These are phyloP conservation scores for Beauveria varroae DNA, from an alignment of 2,329 filamentous ascomycete species.

Conservation along the genomic window DNA sequence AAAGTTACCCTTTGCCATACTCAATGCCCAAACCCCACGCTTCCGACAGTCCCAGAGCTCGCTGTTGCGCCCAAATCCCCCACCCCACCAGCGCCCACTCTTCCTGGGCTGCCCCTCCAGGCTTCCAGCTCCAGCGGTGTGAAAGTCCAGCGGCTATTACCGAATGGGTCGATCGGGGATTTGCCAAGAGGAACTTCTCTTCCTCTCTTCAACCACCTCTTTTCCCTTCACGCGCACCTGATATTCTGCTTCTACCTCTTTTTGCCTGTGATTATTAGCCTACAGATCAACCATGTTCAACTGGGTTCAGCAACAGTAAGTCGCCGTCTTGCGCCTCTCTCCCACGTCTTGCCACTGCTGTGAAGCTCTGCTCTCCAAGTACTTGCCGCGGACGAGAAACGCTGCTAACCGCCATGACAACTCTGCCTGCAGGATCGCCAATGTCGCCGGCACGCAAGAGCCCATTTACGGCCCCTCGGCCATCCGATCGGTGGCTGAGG, in stretches of 20 bases:
- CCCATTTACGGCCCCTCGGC: constrained; percentile 88
- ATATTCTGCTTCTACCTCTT: not conserved
- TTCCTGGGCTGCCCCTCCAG: constrained; percentile 2
- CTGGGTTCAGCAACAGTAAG: constrained; percentile 90
- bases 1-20: not conserved
- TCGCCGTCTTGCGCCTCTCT: not conserved
- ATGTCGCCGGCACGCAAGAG: constrained; percentile 92
- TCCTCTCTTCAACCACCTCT: not conserved
- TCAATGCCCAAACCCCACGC: not conserved
- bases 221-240: not conserved
- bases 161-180: constrained; percentile 6
- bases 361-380: not conserved
- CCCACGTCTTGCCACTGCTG: not conserved
- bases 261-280: not conserved
- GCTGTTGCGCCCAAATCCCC: not conserved
- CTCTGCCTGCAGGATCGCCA: constrained; percentile 45
- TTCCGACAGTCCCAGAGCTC: not conserved
- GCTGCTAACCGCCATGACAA: constrained; percentile 16
- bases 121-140: constrained; percentile 8
- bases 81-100: constrained; percentile 6
- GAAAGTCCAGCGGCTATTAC: constrained; percentile 9
- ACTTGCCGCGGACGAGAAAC: not conserved
- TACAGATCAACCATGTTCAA: constrained; percentile 62
- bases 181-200: constrained; percentile 8
- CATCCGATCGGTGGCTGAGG: constrained; percentile 76